Percentiles rank a stretch among this genome's conserved stretches.
phyloP scores from a whole-genome alignment of 768 basidiomycete genomes.

The Lactarius sanguifluus region DNA sequence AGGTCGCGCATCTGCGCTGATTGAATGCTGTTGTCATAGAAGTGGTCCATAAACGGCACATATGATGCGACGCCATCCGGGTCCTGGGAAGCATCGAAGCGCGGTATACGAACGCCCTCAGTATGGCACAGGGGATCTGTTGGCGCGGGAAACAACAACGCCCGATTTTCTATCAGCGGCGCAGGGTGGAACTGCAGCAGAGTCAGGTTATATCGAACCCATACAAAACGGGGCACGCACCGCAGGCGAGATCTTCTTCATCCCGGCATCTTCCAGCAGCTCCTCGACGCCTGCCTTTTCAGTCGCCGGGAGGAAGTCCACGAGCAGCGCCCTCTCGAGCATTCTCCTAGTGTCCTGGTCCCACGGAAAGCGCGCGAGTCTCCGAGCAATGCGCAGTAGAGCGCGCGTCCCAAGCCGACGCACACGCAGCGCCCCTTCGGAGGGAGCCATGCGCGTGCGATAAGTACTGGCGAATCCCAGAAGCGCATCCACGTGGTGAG shows the following conservation, averaged over 20 bases:
- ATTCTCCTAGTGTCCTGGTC: conserved; percentile 49
- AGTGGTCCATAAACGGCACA: conserved; percentile 68
- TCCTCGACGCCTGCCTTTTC: conserved; percentile 55
- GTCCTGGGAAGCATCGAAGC: conserved; percentile 52
- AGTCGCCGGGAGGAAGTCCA: conserved; percentile 59
- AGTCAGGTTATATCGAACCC: background rate
- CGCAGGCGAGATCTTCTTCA: conserved; percentile 42
- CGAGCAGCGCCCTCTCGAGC: conserved; percentile 50
- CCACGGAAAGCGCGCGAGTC: conserved; percentile 47
- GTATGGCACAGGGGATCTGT: conserved; percentile 38
- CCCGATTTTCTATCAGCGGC: conserved; percentile 41
- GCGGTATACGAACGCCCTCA: conserved; percentile 43
- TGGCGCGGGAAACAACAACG: conserved; percentile 49
- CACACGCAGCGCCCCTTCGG: conserved; percentile 58
- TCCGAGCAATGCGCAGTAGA: conserved; percentile 53
- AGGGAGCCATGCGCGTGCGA: conserved; percentile 47
- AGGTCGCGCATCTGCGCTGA: conserved; percentile 65
- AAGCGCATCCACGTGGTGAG: conserved; percentile 40
- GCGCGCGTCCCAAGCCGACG: conserved; percentile 62
- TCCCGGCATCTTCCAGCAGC: conserved; percentile 51
- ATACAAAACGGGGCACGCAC: conserved; percentile 37
- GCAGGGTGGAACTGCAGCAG: conserved; percentile 48
- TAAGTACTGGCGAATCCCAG: conserved; percentile 60
- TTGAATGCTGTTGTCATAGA: conserved; percentile 69
- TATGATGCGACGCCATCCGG: conserved; percentile 54